Evolutionary conservation across 2,329 filamentous ascomycete genomes (phyloP), one percentile per base, ranked within the genome.

Genomic region (Fusarium bactridioides): DNA sequence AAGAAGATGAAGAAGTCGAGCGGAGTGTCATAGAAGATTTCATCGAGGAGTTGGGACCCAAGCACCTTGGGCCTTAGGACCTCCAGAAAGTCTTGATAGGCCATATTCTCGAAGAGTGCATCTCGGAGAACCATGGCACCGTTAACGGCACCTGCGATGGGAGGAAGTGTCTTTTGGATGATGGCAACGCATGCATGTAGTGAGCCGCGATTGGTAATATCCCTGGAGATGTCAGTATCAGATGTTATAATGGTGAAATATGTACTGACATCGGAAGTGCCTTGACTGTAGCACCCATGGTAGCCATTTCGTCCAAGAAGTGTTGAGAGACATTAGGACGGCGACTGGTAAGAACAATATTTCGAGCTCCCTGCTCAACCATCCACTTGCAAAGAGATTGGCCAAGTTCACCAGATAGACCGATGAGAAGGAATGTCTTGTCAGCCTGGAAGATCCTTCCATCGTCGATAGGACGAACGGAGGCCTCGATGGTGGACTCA

Each of bases 71-170:
- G 47, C 0, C 8, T 7, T 0, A 61, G 33, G 0, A 54, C 58
- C 4, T 23, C 25, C 16, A 29, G 15, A 4, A 61, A 31, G 7
- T 23, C 11, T 21, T 61, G 23, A 2, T 29, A 27, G 15, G 19
- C 0, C 38, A 61, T 61, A 0, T 44, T 41, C 0, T 43, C 47
- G 11, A 61, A 61, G 8, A 38, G 38, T 0, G 37, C 37, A 1
- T 61, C 58, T 19, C 27, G 19, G 2, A 61, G 47, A 1, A 61
- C 29, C 47, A 61, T 29, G 13, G 48, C 58, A 3, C 47, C 58
- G 29, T 54, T 40, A 6, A 25, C 37, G 6, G 54, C 29, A 29
- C 58, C 58, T 6, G 25, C 23, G 23, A 61, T 43, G 0, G 45
- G 33, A 5, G 57, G 57, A 1, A 60, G 23, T 0, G 27, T 60